Percentiles rank a stretch among this genome's conserved stretches.
These are phyloP conservation scores for Fusarium equiseti DNA, from an alignment of 2,329 filamentous ascomycete species.

Conservation along the genomic window DNA sequence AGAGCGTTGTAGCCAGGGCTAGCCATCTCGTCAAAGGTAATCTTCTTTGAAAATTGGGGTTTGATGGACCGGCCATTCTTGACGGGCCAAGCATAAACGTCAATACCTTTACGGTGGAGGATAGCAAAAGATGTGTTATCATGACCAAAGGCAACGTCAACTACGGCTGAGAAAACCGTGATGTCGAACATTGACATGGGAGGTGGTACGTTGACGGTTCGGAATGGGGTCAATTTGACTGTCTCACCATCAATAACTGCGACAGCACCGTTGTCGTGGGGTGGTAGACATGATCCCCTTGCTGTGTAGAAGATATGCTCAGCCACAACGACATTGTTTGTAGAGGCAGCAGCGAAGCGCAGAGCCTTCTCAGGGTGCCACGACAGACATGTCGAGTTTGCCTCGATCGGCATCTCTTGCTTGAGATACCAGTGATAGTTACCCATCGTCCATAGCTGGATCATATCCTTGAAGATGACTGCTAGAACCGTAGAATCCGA, in stretches of 20 bases:
- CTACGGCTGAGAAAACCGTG: constrained; percentile 68
- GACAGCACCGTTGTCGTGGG: constrained; percentile 82
- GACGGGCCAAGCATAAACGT: constrained; percentile 77
- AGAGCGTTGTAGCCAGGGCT: constrained; percentile 40
- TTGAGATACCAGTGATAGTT: constrained; percentile 99
- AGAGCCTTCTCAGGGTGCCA: constrained; percentile 93
- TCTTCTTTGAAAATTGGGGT: constrained; percentile 56
- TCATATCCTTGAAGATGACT: constrained; percentile 76
- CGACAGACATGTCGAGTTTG: constrained; percentile 53
- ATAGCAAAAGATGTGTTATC: constrained; percentile 76
- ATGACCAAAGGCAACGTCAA: constrained; percentile 81
- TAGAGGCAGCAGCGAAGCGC: constrained; percentile 69
- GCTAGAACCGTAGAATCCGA: constrained; percentile 91
- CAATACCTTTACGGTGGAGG: constrained; percentile 74
- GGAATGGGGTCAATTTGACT: constrained; percentile 87
- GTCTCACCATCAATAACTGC: constrained; percentile 85
- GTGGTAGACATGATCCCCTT: constrained; percentile 76
- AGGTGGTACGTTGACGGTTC: constrained; percentile 86
- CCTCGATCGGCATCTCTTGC: constrained; percentile 75
- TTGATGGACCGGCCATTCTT: constrained; percentile 64
- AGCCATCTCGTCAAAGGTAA: constrained; percentile 54
- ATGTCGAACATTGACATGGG: constrained; percentile 91
- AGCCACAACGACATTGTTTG: constrained; percentile 64
- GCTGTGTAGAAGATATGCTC: constrained; percentile 77
- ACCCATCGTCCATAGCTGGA: constrained; percentile 97